Conservation (phyloP, 176 grass and related monocot genomes). For the Chloris gayana region DNA sequence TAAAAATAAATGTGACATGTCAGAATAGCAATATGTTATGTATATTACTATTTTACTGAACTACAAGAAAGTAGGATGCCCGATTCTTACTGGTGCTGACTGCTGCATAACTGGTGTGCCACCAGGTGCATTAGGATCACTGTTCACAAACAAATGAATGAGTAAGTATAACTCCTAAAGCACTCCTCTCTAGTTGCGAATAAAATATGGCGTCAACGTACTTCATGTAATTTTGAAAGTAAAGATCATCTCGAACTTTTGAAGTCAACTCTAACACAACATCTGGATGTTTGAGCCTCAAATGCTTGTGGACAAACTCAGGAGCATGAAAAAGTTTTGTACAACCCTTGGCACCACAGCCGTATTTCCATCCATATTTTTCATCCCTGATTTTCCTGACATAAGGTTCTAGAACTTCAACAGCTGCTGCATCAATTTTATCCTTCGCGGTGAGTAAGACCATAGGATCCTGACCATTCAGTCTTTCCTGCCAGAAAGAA, state of each 20-base stretch:
- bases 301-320: conserved; percentile 98
- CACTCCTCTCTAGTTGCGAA: conserved; percentile 17
- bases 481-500: conserved; percentile 81
- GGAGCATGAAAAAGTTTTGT: conserved; percentile 99
- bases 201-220: conserved; percentile 44
- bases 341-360: conserved; percentile 95
- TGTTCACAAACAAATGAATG: conserved; percentile 48
- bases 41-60: conserved; percentile 17
- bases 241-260: conserved; percentile 95
- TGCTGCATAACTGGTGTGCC: conserved; percentile 99
- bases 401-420: conserved; percentile 81
- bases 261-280: conserved; percentile 87
- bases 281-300: conserved; percentile 93
- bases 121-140: conserved; percentile 93
- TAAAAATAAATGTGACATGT: not conserved
- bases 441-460: conserved; percentile 80
- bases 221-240: conserved; percentile 99
- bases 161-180: conserved; percentile 24
- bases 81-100: conserved; percentile 68
- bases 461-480: conserved; percentile 82
- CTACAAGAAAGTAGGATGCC: not conserved
- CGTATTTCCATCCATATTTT: conserved; percentile 99
- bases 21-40: conserved; percentile 2
- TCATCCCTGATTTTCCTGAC: conserved; percentile 99
- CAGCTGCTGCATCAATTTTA: conserved; percentile 91